Evolutionary conservation across 345 rosid species (phyloP), one percentile per base, ranked within the genome.

Genomic region (Lenwebbia sp.): DNA sequence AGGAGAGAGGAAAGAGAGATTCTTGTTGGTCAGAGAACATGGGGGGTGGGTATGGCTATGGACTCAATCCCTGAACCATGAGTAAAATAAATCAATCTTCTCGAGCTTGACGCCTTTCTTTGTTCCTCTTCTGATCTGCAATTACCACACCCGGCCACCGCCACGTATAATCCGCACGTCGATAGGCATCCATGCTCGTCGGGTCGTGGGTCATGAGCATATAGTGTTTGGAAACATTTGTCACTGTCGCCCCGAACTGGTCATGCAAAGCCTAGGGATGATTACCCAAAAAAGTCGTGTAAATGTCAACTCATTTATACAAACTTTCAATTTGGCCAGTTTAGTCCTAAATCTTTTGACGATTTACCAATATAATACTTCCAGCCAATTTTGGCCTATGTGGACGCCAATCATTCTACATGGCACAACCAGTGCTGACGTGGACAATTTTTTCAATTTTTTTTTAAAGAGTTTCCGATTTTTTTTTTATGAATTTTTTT

Each of bases 231-330:
- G 5, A 41, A 41, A 41, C 44, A 41, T 41, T 41, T 41, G 44
- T 7, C 47, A 7, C 9, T 44, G 7, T 44, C 47, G 8, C 47
- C 7, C 47, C 47, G 6, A 41, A 4, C 47, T 4, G 6, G 5
- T 41, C 47, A 41, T 6, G 5, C 47, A 7, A 44, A 44, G 47
- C 47, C 9, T 44, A 7, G 47, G 47, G 9, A 44, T 44, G 9
- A 44, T 44, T 44, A 44, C 47, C 47, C 4, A 41, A 41, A 41
- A 41, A 41, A 4, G 5, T 41, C 12, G 14, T 58, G 0, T 1
- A 0, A 7, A n/a, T n/a, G 1, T 13, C 8, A 5, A n/a, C 26
- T 58, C 1, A n/a, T 5, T 58, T 0, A 1, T 58, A 12, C 13
- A n/a, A 58, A 0, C n/a, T 58, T 13, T 58, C 6, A n/a, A 0